Evolutionary conservation across 176 grass and related monocot species (phyloP).

Genomic region (Aegilops sharonensis): DNA sequence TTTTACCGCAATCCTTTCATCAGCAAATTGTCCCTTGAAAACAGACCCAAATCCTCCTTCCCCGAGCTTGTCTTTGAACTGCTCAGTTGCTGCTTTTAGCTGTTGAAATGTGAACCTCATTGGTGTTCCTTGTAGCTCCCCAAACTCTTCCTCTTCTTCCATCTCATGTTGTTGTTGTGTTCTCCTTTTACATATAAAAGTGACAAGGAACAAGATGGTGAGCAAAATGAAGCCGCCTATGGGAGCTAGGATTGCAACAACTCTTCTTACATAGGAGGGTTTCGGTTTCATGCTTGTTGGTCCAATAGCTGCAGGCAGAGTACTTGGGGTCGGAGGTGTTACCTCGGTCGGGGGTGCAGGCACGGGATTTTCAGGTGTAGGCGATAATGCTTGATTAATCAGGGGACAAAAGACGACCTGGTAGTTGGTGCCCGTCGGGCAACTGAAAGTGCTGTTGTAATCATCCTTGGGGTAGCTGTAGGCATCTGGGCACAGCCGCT

Average conservation of each 20-base stretch:
- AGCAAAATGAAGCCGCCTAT: not conserved
- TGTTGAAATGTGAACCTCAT: constrained; percentile 28
- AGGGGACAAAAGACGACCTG: not conserved
- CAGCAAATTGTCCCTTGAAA: not conserved
- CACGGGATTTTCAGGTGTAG: not conserved
- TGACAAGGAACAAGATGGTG: rapidly evolving
- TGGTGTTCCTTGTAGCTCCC: not conserved
- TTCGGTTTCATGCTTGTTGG: not conserved
- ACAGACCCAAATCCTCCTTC: constrained; percentile 40
- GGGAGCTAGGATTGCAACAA: not conserved
- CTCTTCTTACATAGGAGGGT: not conserved
- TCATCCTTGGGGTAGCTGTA: not conserved
- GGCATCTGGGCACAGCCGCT: not conserved
- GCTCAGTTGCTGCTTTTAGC: not conserved
- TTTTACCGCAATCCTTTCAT: constrained; percentile 18
- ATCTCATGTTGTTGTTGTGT: rapidly evolving
- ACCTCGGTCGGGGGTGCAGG: not conserved
- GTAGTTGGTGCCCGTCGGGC: not conserved
- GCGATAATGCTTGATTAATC: not conserved
- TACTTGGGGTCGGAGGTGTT: not conserved
- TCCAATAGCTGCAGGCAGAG: not conserved
- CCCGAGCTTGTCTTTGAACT: constrained; percentile 13
- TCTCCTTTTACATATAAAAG: not conserved
- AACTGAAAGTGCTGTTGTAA: not conserved
- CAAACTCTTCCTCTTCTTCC: not conserved